Percentiles rank a stretch among this genome's conserved stretches.
Conservation (phyloP, 2,329 filamentous ascomycete species). For the Phyllosticta ampelicida region DNA sequence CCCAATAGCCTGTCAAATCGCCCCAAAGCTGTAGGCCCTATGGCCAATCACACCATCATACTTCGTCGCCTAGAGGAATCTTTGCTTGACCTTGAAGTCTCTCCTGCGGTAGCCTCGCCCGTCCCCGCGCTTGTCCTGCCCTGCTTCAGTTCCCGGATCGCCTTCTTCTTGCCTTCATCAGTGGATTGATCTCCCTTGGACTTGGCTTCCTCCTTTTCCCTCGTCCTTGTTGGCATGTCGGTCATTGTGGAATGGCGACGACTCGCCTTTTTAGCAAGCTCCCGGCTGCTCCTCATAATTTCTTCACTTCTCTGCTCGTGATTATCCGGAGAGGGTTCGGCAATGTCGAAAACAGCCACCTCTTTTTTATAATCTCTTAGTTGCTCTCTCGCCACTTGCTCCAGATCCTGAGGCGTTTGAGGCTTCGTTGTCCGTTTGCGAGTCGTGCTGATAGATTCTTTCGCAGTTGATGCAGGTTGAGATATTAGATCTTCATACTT, state of each 20-base stretch:
- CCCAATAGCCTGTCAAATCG: not conserved
- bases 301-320: conserved; percentile 13
- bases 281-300: conserved; percentile 19
- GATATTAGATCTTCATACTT: conserved; percentile 16
- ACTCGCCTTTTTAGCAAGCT: conserved; percentile 20
- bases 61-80: conserved; percentile 21
- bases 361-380: not conserved
- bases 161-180: conserved; percentile 5
- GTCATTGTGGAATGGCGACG: conserved; percentile 25
- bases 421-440: conserved; percentile 14
- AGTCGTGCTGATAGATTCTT: conserved; percentile 20
- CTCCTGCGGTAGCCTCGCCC: not conserved
- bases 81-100: not conserved
- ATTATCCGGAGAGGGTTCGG: conserved; percentile 20
- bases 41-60: conserved; percentile 29
- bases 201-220: conserved; percentile 4
- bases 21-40: not conserved
- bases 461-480: conserved; percentile 23
- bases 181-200: conserved; percentile 1
- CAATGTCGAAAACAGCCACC: conserved; percentile 26
- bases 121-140: not conserved
- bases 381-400: not conserved
- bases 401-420: conserved; percentile 6
- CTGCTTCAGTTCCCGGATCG: conserved; percentile 13
- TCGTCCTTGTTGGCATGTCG: conserved; percentile 13